phyloP scores from a whole-genome alignment of 2,329 filamentous ascomycete genomes.

The Pseudogymnoascus sp. region DNA sequence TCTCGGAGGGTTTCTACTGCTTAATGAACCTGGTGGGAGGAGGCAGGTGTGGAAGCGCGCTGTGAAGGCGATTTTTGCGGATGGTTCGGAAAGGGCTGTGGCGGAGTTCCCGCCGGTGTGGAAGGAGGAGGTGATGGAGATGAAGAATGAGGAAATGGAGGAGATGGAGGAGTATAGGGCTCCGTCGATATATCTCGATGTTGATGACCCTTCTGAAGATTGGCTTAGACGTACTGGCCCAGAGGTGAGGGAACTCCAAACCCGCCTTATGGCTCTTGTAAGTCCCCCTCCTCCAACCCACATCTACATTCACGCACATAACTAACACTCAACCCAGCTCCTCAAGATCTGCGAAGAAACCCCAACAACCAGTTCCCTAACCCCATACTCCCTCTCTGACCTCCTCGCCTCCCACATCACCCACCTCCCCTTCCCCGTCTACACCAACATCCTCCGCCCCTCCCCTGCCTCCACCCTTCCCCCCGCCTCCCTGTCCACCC shows the following conservation, averaged over 20 bases:
- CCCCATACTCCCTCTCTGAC: slow-evolving; percentile 39
- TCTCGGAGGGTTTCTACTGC: slow-evolving; percentile 49
- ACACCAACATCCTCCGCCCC: slow-evolving; percentile 34
- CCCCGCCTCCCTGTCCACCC: slow-evolving; percentile 34
- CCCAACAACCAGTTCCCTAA: slow-evolving; percentile 32
- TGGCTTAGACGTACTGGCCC: slow-evolving; percentile 12
- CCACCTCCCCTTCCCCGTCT: slow-evolving; percentile 22
- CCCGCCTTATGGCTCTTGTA: slow-evolving; percentile 24
- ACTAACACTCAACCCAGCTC: slow-evolving; percentile 21
- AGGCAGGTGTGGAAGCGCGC: slow-evolving; percentile 41
- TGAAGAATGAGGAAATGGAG: slow-evolving; percentile 37
- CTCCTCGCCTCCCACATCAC: slow-evolving; percentile 38
- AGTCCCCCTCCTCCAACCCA: not conserved
- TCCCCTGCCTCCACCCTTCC: slow-evolving; percentile 26
- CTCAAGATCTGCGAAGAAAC: slow-evolving; percentile 26
- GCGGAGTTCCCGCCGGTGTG: slow-evolving; percentile 49
- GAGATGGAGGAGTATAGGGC: slow-evolving; percentile 31
- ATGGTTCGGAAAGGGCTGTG: slow-evolving; percentile 46
- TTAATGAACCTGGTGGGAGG: slow-evolving; percentile 27
- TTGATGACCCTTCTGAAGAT: not conserved
- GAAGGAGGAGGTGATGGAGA: slow-evolving; percentile 47
- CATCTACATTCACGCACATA: not conserved
- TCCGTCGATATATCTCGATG: slow-evolving; percentile 4
- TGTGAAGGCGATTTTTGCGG: slow-evolving; percentile 59
- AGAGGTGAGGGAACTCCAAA: slow-evolving; percentile 25